Conservation (phyloP, 352 stramenopile genomes). For the Aphanomyces stellatus region DNA sequence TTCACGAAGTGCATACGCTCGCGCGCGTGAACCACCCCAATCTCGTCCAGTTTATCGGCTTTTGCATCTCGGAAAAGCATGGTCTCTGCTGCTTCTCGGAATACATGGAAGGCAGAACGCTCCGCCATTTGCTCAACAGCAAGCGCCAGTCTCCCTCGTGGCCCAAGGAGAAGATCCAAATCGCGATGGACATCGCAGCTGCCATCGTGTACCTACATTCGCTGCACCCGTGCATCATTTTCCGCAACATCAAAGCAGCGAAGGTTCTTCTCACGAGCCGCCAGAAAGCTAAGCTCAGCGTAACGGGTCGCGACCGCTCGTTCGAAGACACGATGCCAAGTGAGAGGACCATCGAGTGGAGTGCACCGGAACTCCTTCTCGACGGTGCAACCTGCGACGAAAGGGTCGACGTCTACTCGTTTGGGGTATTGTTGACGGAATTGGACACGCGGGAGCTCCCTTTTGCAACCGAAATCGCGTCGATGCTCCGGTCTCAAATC, state of each 20-base stretch:
- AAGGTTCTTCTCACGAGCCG: slow-evolving; percentile 43
- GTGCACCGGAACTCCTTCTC: no score
- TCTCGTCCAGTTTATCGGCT: slow-evolving; percentile 21
- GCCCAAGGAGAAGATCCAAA: slow-evolving; percentile 39
- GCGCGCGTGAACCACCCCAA: slow-evolving; percentile 16
- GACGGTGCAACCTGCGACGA: slow-evolving; percentile 23
- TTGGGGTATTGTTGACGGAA: slow-evolving; percentile 7
- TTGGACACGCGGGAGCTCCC: background rate
- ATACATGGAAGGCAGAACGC: slow-evolving; percentile 18
- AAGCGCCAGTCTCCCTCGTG: slow-evolving; percentile 16
- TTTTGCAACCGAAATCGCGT: no score
- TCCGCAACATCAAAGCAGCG: slow-evolving; percentile 52
- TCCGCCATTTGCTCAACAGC: slow-evolving; percentile 12
- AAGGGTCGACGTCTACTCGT: slow-evolving; percentile 13
- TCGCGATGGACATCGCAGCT: slow-evolving; percentile 43
- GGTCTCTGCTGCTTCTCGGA: slow-evolving; percentile 18
- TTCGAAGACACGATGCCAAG: no score
- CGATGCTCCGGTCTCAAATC: no score
- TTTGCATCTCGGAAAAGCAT: slow-evolving; percentile 14
- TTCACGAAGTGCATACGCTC: slow-evolving; percentile 7
- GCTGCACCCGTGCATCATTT: slow-evolving; percentile 32
- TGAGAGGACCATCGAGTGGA: no score
- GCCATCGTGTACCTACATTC: slow-evolving; percentile 57
- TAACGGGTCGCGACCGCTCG: no score
- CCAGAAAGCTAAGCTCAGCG: slow-evolving; percentile 44